Conservation (phyloP, 768 basidiomycete genomes). For the Rhodosporidiobolus odoratus region DNA sequence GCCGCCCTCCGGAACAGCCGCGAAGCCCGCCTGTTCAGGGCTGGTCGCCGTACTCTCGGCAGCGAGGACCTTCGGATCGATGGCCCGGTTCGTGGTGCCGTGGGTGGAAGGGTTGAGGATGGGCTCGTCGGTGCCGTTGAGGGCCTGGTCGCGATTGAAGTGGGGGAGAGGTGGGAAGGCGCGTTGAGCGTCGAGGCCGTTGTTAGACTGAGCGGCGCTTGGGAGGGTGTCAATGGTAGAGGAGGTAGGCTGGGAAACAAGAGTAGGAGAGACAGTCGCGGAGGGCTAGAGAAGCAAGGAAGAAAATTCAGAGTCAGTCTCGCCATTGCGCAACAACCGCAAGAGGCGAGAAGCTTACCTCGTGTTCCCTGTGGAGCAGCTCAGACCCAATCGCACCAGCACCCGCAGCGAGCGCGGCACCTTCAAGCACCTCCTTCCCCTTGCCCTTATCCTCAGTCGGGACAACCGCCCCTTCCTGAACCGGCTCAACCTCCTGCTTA, state of each 20-base stretch:
- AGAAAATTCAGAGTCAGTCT: neutral
- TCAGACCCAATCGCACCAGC: neutral
- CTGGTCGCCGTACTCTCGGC: neutral
- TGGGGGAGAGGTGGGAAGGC: slow-evolving; percentile 10
- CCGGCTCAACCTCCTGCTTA: neutral
- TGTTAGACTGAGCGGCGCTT: neutral
- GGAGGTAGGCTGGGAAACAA: neutral
- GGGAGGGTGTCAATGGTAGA: neutral
- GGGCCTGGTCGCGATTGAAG: neutral
- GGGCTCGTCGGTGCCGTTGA: slow-evolving; percentile 6
- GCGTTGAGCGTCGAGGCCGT: slow-evolving; percentile 1
- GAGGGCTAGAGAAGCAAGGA: neutral
- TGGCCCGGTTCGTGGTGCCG: neutral
- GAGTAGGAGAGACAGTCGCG: neutral
- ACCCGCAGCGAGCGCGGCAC: neutral
- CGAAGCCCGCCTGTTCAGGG: slow-evolving; percentile 24
- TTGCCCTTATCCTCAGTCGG: slow-evolving; percentile 11
- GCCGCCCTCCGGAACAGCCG: neutral
- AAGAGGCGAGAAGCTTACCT: neutral
- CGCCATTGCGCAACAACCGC: neutral
- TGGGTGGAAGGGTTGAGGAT: neutral
- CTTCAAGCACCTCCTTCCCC: slow-evolving; percentile 20
- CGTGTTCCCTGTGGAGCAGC: neutral
- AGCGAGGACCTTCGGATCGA: slow-evolving; percentile 20
- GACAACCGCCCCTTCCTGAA: too few relatives aligned